A percentile compares a stretch with the other conserved stretches of the same genome.
Conservation (phyloP, 495 filamentous ascomycete genomes). For the Pseudomonodictys pantanalensis region DNA sequence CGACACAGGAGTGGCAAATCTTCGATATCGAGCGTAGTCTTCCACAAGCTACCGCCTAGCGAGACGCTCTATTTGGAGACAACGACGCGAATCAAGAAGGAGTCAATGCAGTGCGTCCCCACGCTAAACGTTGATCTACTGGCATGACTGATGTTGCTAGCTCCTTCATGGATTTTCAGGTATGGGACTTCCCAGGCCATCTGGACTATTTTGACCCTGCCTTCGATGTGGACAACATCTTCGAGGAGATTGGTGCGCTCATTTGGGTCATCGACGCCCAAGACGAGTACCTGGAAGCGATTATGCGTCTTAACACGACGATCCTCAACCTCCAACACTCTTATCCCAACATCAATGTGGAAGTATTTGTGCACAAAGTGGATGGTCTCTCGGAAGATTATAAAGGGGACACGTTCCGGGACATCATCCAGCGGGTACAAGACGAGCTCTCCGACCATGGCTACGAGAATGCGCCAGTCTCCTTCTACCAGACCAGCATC, state of each 20-base stretch:
- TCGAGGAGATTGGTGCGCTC: slow-evolving; percentile 85
- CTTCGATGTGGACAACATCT: slow-evolving; percentile 88
- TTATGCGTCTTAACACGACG: slow-evolving; percentile 78
- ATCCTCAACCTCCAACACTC: slow-evolving; percentile 81
- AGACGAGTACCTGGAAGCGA: slow-evolving; percentile 90
- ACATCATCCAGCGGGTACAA: slow-evolving; percentile 93
- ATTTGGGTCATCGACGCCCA: slow-evolving; percentile 99
- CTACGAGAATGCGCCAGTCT: slow-evolving; percentile 85
- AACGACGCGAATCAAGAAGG: slow-evolving; percentile 86
- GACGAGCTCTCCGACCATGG: slow-evolving; percentile 92
- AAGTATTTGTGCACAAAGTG: slow-evolving; percentile 98
- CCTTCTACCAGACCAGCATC: slow-evolving; percentile 92
- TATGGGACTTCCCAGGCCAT: slow-evolving; percentile 95
- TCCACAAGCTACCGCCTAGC: slow-evolving; percentile 91
- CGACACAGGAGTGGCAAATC: slow-evolving; percentile 86
- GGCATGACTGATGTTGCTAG: slow-evolving; percentile 45
- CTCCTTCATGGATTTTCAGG: slow-evolving; percentile 98
- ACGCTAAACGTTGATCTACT: background rate
- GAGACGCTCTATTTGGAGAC: slow-evolving; percentile 95
- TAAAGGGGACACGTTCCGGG: slow-evolving; percentile 86
- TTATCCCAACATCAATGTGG: slow-evolving; percentile 89
- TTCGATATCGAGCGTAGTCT: slow-evolving; percentile 95
- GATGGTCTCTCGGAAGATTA: slow-evolving; percentile 94
- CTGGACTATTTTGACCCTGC: slow-evolving; percentile 80
- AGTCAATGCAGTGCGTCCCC: slow-evolving; percentile 75